Evolutionary conservation across 1,284 basidiomycete genomes (phyloP), one percentile per base, ranked within the genome.

Genomic region (Paramarasmius palmivorus): DNA sequence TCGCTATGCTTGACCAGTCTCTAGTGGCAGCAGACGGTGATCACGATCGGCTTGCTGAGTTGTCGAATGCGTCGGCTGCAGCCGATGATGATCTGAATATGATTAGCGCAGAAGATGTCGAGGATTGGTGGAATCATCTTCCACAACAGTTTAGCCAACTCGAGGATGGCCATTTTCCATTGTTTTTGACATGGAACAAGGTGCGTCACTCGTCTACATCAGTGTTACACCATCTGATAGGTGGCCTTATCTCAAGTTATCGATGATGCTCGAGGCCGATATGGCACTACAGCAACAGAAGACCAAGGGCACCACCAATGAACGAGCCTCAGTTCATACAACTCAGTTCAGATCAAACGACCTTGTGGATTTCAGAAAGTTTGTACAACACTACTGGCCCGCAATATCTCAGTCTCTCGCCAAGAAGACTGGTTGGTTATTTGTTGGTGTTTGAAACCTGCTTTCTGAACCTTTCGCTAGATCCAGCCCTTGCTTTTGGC

Each of bases 101-200:
- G 8, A 68, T 81, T 5, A 76, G 83, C 55, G 60, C 59, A 0
- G 81, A 86, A 9, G 82, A 85, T 49, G 72, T 78, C 37, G 61
- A 70, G 0, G 68, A 72, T 32, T 77, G 74, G 66, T 68, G 71
- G 6, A 65, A 58, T 1, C 73, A 78, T 53, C 69, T 89, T 2
- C 88, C 88, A 1, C 59, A 63, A 17, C 72, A 65, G n/a, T 90
- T 82, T 57, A 83, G 83, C 38, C 73, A 78, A 14, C 68, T 90
- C 3, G 61, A 72, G 25, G 85, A 86, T 29, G 63, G 72, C 0
- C 81, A 91, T 62, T 91, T 90, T 54, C 89, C 88, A 0, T 65
- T 90, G 53, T 91, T 91, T 56, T 62, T 88, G 7, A 87, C 86
- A 0, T 85, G 83, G 45, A 79, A 88, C 57, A 73, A 76, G 55